These are phyloP conservation scores for Tolypocladium sp. DNA, from an alignment of 2,329 filamentous ascomycete genomes.

Conservation along the genomic window DNA sequence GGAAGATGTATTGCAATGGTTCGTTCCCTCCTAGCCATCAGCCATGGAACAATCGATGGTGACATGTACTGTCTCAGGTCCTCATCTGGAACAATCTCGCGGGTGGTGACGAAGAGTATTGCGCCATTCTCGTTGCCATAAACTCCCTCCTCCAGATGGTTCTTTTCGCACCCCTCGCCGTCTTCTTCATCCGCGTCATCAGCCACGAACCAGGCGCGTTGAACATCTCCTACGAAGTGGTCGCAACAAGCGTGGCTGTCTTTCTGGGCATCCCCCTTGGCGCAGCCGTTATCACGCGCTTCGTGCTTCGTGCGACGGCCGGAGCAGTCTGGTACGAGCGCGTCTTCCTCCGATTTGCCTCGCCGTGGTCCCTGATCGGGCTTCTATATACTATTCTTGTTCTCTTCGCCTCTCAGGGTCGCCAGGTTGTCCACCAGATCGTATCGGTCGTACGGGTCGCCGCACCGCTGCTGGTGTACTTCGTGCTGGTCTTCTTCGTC, in stretches of 20 bases:
- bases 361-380: conserved; percentile 71
- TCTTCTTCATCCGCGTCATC: conserved; percentile 64
- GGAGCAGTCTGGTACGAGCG: conserved; percentile 55
- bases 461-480: conserved; percentile 75
- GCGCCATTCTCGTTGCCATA: conserved; percentile 67
- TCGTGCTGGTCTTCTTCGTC: conserved; percentile 61
- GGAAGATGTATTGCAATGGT: conserved; percentile 87
- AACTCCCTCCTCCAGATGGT: conserved; percentile 70
- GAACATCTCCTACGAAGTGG: conserved; percentile 49
- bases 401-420: conserved; percentile 74
- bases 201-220: conserved; percentile 31
- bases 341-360: conserved; percentile 59
- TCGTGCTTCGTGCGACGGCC: conserved; percentile 45
- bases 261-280: conserved; percentile 80
- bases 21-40: conserved; percentile 6
- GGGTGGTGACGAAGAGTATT: conserved; percentile 72
- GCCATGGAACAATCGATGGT: neutral
- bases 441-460: conserved; percentile 74
- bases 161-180: conserved; percentile 58
- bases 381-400: conserved; percentile 82
- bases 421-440: conserved; percentile 70
- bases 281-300: conserved; percentile 68
- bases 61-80: conserved; percentile 20
- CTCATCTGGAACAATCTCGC: conserved; percentile 63
- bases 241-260: conserved; percentile 72